These are phyloP conservation scores for Paraglomus occultum DNA, from an alignment of 192 early-diverging fungal species.

Conservation along the genomic window DNA sequence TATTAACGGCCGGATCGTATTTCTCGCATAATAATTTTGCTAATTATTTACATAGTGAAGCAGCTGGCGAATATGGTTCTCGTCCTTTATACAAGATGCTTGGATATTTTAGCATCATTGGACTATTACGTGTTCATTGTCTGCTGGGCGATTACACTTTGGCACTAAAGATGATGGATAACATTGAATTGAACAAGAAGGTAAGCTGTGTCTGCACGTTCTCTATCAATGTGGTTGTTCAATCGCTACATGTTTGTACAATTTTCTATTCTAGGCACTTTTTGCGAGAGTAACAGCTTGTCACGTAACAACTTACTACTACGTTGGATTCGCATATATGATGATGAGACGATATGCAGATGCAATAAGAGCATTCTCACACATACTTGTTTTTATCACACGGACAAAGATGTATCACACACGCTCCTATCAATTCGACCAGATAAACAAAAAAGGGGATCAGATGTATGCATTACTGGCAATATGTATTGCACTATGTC, in stretches of 20 bases:
- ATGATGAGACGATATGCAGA: slow-evolving; percentile 98
- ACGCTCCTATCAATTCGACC: slow-evolving; percentile 86
- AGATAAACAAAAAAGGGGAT: slow-evolving; percentile 88
- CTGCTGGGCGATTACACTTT: slow-evolving; percentile 94
- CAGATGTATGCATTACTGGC: slow-evolving; percentile 95
- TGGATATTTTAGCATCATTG: slow-evolving; percentile 94
- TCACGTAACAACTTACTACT: slow-evolving; percentile 97
- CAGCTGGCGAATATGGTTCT: slow-evolving; percentile 85
- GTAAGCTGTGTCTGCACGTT: slow-evolving; percentile 17
- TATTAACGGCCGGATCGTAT: background rate
- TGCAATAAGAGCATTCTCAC: slow-evolving; percentile 88
- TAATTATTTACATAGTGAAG: slow-evolving; percentile 50
- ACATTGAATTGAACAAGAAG: slow-evolving; percentile 91
- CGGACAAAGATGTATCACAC: slow-evolving; percentile 95
- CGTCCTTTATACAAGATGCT: slow-evolving; percentile 94
- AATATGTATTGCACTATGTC: slow-evolving; percentile 87
- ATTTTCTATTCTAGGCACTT: slow-evolving; percentile 56
- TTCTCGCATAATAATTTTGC: background rate
- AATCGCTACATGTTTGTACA: background rate
- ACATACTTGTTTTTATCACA: slow-evolving; percentile 86
- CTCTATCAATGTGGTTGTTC: background rate
- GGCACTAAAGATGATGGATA: slow-evolving; percentile 95
- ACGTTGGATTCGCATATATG: slow-evolving; percentile 96
- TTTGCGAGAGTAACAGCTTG: slow-evolving; percentile 96
- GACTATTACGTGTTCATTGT: slow-evolving; percentile 91